Evolutionary conservation across 2,329 filamentous ascomycete species (phyloP).

Genomic region (Microdochium bolleyi): DNA sequence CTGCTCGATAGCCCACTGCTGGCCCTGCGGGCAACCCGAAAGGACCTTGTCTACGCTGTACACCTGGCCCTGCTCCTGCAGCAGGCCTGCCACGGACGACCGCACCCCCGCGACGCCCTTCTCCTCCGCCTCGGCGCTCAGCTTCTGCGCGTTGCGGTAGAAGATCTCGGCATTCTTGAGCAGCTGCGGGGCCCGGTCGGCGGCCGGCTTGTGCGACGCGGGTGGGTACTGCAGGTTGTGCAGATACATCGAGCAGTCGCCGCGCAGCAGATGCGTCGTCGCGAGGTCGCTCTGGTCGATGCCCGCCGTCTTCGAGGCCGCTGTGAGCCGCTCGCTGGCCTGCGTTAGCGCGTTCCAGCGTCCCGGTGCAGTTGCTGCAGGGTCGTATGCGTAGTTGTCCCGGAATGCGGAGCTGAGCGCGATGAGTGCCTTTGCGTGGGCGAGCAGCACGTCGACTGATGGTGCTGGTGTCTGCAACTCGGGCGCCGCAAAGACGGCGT

Average conservation of each 20-base stretch:
- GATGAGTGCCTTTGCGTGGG: constrained; percentile 15
- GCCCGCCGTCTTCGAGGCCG: constrained; percentile 10
- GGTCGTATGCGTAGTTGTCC: background rate
- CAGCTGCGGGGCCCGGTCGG: constrained; percentile 11
- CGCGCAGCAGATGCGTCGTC: constrained; percentile 16
- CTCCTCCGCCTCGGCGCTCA: constrained; percentile 9
- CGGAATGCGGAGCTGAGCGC: constrained; percentile 13
- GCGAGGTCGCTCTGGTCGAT: constrained; percentile 12
- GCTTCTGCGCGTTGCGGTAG: constrained; percentile 20
- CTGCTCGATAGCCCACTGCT: constrained; percentile 11
- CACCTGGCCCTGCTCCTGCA: constrained; percentile 4
- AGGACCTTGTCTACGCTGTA: constrained; percentile 6
- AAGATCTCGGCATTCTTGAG: constrained; percentile 19
- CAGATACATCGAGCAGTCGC: constrained; percentile 17
- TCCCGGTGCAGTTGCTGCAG: background rate
- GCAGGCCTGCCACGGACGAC: constrained; percentile 7
- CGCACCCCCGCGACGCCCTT: constrained; percentile 9
- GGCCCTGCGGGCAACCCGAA: constrained; percentile 5
- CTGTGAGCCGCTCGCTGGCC: constrained; percentile 10
- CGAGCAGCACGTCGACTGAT: constrained; percentile 11
- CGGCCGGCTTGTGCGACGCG: constrained; percentile 11
- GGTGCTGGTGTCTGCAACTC: constrained; percentile 8
- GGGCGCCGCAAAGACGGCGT: constrained; percentile 13
- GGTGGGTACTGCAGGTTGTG: constrained; percentile 16
- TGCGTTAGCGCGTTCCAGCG: constrained; percentile 18